Evolutionary conservation across 768 basidiomycete genomes (phyloP).

Genomic region (Termitomyces sp.): DNA sequence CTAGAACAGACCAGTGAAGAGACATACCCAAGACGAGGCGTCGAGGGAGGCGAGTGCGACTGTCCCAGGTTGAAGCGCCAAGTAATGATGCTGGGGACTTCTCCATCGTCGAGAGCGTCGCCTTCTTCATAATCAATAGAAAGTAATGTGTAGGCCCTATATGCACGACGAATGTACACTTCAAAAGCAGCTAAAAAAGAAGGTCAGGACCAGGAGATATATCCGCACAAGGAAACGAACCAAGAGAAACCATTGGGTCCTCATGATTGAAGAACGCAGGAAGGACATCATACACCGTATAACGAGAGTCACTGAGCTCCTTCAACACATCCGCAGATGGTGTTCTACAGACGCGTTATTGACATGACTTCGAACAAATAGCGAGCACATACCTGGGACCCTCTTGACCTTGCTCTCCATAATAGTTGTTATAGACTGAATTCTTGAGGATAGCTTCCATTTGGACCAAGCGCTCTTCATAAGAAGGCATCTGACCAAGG

Average conservation of each 20-base stretch:
- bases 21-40: conserved; percentile 64
- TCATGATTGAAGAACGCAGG: conserved; percentile 91
- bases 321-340: conserved; percentile 86
- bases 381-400: conserved; percentile 50
- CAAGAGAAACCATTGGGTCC: conserved; percentile 82
- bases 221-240: conserved; percentile 38
- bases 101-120: conserved; percentile 79
- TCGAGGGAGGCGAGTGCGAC: conserved; percentile 82
- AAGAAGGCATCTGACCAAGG: conserved; percentile 93
- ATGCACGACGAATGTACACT: conserved; percentile 93
- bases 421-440: conserved; percentile 83
- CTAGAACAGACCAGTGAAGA: neutral
- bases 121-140: conserved; percentile 96
- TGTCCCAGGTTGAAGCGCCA: conserved; percentile 97
- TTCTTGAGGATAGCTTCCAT: conserved; percentile 93
- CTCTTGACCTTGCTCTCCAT: conserved; percentile 73
- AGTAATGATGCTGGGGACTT: conserved; percentile 74
- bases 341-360: conserved; percentile 43
- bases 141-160: conserved; percentile 88
- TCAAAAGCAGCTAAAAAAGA: conserved; percentile 77
- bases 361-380: neutral
- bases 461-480: conserved; percentile 89
- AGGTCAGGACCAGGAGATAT: neutral
- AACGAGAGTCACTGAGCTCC: conserved; percentile 94
- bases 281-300: conserved; percentile 96